phyloP scores from a whole-genome alignment of 2,329 filamentous ascomycete species.

The Zymoseptoria crescenta region DNA sequence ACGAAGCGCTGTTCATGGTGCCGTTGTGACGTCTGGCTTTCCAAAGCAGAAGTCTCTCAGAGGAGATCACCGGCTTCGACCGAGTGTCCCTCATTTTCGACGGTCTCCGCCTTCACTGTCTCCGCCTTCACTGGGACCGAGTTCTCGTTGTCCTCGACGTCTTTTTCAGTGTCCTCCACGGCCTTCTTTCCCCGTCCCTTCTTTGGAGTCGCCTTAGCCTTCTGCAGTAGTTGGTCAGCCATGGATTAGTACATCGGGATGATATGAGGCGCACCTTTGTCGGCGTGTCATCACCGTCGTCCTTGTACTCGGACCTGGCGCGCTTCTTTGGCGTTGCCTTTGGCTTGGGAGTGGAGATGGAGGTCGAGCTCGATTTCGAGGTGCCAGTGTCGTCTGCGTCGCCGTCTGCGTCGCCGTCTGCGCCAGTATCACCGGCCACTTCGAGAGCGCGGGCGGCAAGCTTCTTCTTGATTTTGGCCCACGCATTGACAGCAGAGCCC shows the following conservation, averaged over 20 bases:
- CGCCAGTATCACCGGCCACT: neutral
- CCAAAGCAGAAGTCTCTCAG: neutral
- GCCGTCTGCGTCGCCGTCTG: neutral
- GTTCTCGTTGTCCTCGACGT: conserved; percentile 1
- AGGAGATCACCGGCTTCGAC: neutral
- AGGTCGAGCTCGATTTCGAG: too few species aligned
- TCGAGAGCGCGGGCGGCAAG: conserved; percentile 13
- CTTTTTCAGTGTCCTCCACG: conserved; percentile 8
- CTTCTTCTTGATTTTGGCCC: conserved; percentile 29
- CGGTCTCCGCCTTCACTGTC: conserved; percentile 7
- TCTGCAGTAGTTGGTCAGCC: neutral
- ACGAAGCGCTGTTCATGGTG: neutral
- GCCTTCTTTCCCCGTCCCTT: conserved; percentile 11
- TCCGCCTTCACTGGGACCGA: too few species aligned
- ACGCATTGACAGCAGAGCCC: conserved; percentile 27
- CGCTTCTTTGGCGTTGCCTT: conserved; percentile 19
- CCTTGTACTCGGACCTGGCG: conserved; percentile 5
- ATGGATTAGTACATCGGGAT: too few species aligned
- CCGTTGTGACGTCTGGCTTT: neutral
- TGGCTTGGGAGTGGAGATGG: conserved; percentile 9
- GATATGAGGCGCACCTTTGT: too few species aligned
- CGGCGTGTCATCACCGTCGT: conserved; percentile 5
- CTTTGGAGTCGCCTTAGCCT: conserved; percentile 11
- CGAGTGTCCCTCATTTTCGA: conserved; percentile 9
- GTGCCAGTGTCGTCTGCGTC: too few species aligned